Evolutionary conservation across 306 rosid species (phyloP).

Genomic region (Coriaria nepalensis): DNA sequence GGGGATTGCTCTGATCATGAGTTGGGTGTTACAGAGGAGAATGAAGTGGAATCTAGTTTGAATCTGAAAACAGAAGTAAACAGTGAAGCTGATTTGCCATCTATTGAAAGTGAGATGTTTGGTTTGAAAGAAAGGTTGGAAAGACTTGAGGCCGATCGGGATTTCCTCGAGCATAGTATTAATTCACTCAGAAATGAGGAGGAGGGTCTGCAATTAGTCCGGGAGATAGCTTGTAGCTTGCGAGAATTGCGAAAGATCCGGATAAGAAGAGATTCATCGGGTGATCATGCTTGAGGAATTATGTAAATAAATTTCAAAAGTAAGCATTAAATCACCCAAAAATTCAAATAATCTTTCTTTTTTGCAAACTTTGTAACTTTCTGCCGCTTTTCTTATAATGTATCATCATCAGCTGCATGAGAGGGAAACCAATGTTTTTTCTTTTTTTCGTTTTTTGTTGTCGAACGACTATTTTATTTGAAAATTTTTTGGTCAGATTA

Average conservation of each 20-base stretch:
- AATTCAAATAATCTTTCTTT: too few species aligned
- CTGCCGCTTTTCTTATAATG: too few species aligned
- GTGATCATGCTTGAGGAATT: too few species aligned
- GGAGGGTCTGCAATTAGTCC: conserved; percentile 53
- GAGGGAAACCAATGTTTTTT: too few species aligned
- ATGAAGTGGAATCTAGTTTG: conserved; percentile 6
- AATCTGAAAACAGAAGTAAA: background rate
- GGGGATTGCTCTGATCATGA: conserved; percentile 1
- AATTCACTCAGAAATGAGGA: conserved; percentile 42
- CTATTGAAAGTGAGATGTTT: conserved; percentile 22
- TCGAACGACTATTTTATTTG: too few species aligned
- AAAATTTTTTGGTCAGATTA: too few species aligned
- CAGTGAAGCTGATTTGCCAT: conserved; percentile 19
- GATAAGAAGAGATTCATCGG: conserved; percentile 19
- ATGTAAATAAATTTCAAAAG: too few species aligned
- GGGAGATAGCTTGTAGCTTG: conserved; percentile 57
- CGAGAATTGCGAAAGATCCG: conserved; percentile 48
- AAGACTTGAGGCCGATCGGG: conserved; percentile 50
- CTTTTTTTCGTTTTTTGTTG: too few species aligned
- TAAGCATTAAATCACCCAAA: too few species aligned
- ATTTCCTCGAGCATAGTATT: conserved; percentile 48
- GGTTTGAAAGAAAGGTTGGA: conserved; percentile 44
- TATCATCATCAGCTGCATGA: too few species aligned
- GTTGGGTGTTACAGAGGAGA: conserved; percentile 1
- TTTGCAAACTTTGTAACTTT: too few species aligned